These are phyloP conservation scores for Parietichytrium sp. DNA, from an alignment of 108 stramenopile species.

Conservation along the genomic window DNA sequence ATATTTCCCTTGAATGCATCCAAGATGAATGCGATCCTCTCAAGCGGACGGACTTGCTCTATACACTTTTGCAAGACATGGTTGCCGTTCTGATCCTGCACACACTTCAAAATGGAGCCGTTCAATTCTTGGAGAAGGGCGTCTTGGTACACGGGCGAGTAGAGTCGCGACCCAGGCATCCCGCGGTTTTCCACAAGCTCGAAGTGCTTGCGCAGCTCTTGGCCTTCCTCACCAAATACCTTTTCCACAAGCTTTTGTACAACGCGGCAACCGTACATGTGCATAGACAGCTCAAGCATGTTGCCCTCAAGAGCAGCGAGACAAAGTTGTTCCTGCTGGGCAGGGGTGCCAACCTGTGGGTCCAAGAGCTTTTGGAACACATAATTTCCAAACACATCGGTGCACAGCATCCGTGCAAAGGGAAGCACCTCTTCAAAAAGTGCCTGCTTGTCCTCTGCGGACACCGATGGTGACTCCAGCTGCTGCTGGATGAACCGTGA, in stretches of 20 bases:
- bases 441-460: slow-evolving; percentile 70
- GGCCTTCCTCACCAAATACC: not conserved
- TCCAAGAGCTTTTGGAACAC: not conserved
- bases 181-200: too few species aligned
- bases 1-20: slow-evolving; percentile 83
- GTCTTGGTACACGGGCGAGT: slow-evolving; percentile 27
- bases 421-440: slow-evolving; percentile 81
- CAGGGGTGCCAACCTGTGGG: not conserved
- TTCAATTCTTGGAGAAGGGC: not conserved
- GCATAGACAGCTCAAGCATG: slow-evolving; percentile 6
- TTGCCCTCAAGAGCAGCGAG: not conserved
- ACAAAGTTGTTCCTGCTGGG: slow-evolving; percentile 28
- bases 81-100: slow-evolving; percentile 5
- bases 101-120: not conserved
- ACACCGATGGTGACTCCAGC: slow-evolving; percentile 67
- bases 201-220: not conserved
- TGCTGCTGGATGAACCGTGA: slow-evolving; percentile 93
- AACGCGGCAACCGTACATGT: slow-evolving; percentile 13
- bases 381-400: slow-evolving; percentile 86
- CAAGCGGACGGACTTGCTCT: slow-evolving; percentile 4
- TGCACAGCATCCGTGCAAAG: slow-evolving; percentile 66
- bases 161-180: not conserved
- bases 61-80: slow-evolving; percentile 17
- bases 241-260: not conserved
- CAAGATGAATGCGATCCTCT: slow-evolving; percentile 73